Conservation (phyloP, 768 basidiomycete genomes). For the Kwoniella sp. region DNA sequence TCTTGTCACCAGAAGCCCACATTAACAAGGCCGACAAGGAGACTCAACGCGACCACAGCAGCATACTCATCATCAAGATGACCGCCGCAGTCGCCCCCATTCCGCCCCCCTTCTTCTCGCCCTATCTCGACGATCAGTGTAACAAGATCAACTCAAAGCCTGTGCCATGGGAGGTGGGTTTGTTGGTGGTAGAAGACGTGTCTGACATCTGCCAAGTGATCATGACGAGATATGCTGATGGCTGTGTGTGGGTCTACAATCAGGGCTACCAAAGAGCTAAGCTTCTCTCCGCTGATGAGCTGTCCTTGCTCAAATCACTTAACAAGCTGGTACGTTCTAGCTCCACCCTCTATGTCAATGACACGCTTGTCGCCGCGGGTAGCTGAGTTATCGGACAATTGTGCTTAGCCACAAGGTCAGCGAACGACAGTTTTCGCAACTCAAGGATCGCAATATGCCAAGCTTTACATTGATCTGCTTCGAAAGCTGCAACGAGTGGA, state of each 20-base stretch:
- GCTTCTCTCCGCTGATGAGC: slow-evolving; percentile 82
- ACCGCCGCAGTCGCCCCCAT: slow-evolving; percentile 40
- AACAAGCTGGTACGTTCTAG: slow-evolving; percentile 64
- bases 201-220: background rate
- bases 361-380: background rate
- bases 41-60: no score
- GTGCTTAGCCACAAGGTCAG: slow-evolving; percentile 39
- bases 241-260: background rate
- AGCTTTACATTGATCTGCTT: slow-evolving; percentile 85
- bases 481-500: slow-evolving; percentile 82
- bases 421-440: slow-evolving; percentile 73
- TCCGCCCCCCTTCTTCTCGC: slow-evolving; percentile 56
- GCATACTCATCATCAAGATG: slow-evolving; percentile 24
- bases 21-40: no score
- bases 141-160: slow-evolving; percentile 85
- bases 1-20: no score
- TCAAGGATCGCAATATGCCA: slow-evolving; percentile 78
- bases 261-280: slow-evolving; percentile 95
- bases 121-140: slow-evolving; percentile 82
- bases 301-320: slow-evolving; percentile 83
- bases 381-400: background rate
- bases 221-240: background rate
- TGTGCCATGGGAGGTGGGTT: slow-evolving; percentile 90
- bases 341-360: background rate
- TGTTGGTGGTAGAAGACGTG: slow-evolving; percentile 64